Conservation (phyloP, 495 filamentous ascomycete species). For the Daldinia loculata region DNA sequence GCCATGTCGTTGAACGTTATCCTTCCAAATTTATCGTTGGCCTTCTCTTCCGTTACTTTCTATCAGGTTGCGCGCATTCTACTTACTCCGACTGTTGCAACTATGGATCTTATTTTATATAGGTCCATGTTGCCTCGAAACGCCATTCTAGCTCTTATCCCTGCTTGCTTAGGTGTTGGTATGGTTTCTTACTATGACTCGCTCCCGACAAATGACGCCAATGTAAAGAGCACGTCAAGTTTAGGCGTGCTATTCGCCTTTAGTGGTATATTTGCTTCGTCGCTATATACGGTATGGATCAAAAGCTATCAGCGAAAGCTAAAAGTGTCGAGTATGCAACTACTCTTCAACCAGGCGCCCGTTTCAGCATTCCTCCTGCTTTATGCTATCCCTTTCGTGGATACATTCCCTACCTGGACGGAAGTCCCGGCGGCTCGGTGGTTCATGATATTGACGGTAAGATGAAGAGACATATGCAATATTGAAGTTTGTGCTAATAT, state of each 20-base stretch:
- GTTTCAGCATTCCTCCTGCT: slow-evolving; percentile 69
- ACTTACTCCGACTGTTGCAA: slow-evolving; percentile 72
- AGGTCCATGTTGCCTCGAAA: slow-evolving; percentile 62
- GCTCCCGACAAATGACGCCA: slow-evolving; percentile 56
- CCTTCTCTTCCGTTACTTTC: slow-evolving; percentile 76
- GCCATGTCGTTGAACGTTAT: slow-evolving; percentile 78
- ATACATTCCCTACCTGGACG: slow-evolving; percentile 65
- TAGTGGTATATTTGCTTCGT: slow-evolving; percentile 68
- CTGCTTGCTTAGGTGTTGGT: slow-evolving; percentile 73
- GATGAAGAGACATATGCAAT: slow-evolving; percentile 25
- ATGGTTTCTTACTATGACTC: slow-evolving; percentile 78
- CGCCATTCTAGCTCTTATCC: slow-evolving; percentile 65
- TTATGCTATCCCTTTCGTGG: slow-evolving; percentile 71
- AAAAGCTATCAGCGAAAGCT: slow-evolving; percentile 71
- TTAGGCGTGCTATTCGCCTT: slow-evolving; percentile 72
- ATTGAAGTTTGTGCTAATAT: slow-evolving; percentile 34
- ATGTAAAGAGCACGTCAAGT: slow-evolving; percentile 59
- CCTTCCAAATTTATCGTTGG: slow-evolving; percentile 76
- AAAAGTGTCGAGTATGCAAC: slow-evolving; percentile 73
- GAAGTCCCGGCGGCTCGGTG: slow-evolving; percentile 59
- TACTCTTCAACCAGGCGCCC: slow-evolving; percentile 76
- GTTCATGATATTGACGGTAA: slow-evolving; percentile 64
- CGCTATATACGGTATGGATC: slow-evolving; percentile 76
- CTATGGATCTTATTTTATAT: slow-evolving; percentile 74
- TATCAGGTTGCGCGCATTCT: slow-evolving; percentile 78